Evolutionary conservation across 2,329 filamentous ascomycete species (phyloP).

Genomic region (Zarea fungicola): DNA sequence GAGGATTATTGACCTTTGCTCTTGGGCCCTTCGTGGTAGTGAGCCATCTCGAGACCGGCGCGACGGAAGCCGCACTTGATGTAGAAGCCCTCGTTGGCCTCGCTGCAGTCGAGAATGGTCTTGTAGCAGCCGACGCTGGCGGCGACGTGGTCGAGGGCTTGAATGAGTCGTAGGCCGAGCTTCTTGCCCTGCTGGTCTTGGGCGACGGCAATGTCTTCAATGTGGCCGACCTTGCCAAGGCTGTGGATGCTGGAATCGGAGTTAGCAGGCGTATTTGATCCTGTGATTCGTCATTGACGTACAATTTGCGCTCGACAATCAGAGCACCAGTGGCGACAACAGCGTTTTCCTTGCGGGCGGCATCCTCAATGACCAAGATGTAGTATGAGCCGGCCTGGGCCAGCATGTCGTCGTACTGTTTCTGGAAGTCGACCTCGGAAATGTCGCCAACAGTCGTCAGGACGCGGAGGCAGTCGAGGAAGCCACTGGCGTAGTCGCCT

Average conservation of each 20-base stretch:
- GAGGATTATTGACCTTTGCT: slow-evolving; percentile 30
- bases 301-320: slow-evolving; percentile 93
- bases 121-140: slow-evolving; percentile 92
- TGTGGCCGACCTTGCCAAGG: slow-evolving; percentile 82
- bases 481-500: slow-evolving; percentile 73
- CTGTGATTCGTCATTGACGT: slow-evolving; percentile 35
- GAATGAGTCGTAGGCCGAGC: slow-evolving; percentile 84
- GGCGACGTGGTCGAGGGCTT: slow-evolving; percentile 85
- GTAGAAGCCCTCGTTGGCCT: slow-evolving; percentile 96
- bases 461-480: slow-evolving; percentile 86
- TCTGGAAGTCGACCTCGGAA: slow-evolving; percentile 64
- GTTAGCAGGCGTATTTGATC: neutral
- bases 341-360: slow-evolving; percentile 43
- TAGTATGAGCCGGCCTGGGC: slow-evolving; percentile 71
- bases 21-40: slow-evolving; percentile 70
- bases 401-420: slow-evolving; percentile 78
- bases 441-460: slow-evolving; percentile 92
- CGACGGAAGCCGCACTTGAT: slow-evolving; percentile 94
- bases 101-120: slow-evolving; percentile 93
- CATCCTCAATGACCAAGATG: slow-evolving; percentile 79
- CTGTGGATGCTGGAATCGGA: slow-evolving; percentile 61
- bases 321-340: slow-evolving; percentile 90
- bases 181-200: slow-evolving; percentile 98
- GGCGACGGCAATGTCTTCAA: slow-evolving; percentile 94
- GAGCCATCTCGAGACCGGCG: slow-evolving; percentile 92